These are phyloP conservation scores for Myxozyma nipponensis DNA, from an alignment of 805 yeast species.

Conservation along the genomic window DNA sequence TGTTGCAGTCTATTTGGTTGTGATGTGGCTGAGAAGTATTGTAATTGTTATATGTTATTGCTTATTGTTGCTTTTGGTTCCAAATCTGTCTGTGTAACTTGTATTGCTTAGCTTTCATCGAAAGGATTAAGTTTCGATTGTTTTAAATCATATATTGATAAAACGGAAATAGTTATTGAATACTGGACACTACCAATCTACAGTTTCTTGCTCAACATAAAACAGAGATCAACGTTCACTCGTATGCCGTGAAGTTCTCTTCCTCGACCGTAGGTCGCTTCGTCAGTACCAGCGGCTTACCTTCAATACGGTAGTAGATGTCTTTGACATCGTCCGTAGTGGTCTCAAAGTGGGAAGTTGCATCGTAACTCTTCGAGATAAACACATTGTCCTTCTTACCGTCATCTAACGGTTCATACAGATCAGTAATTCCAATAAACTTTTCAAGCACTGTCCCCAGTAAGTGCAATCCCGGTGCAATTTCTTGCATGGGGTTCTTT, in stretches of 20 bases:
- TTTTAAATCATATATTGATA: neutral
- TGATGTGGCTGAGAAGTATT: neutral
- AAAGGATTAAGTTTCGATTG: neutral
- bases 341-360: conserved; percentile 91
- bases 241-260: conserved; percentile 36
- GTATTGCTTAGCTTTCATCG: neutral
- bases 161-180: neutral
- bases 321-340: conserved; percentile 97
- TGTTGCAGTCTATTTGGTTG: too few relatives aligned
- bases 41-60: neutral
- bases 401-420: conserved; percentile 81
- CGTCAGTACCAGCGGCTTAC: conserved; percentile 84
- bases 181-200: neutral
- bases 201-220: neutral
- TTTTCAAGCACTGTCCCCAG: conserved; percentile 76
- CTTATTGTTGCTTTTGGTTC: neutral
- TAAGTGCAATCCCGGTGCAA: conserved; percentile 89
- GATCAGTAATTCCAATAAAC: conserved; percentile 88
- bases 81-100: neutral
- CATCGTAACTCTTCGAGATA: conserved; percentile 86
- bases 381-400: conserved; percentile 76
- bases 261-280: conserved; percentile 67
- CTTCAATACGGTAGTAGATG: conserved; percentile 84
- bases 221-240: conserved; percentile 2
- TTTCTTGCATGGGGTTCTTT: conserved; percentile 82